Evolutionary conservation across 192 early-diverging fungal genomes (phyloP).

Genomic region (Gigaspora rosea): DNA sequence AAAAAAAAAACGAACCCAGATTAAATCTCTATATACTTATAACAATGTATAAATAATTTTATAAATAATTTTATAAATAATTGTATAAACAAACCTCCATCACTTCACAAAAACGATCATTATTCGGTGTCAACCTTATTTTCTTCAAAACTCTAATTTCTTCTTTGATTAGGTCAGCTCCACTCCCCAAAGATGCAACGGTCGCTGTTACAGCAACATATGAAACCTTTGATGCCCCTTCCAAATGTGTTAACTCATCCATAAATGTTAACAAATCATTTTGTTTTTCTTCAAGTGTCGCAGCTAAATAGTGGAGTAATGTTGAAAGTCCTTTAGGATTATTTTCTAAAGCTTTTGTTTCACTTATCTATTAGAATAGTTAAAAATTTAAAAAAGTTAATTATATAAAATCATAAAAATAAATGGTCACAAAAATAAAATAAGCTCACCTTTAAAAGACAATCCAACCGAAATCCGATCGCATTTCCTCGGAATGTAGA

Average conservation of each 20-base stretch:
- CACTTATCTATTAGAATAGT: constrained; percentile 46
- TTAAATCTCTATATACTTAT: no score
- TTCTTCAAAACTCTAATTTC: constrained; percentile 43
- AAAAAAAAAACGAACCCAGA: background rate
- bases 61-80: background rate
- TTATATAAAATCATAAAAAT: background rate
- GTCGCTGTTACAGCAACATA: constrained; percentile 50
- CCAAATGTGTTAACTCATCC: constrained; percentile 56
- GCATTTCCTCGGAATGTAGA: constrained; percentile 61
- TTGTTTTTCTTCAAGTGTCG: constrained; percentile 45
- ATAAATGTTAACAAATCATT: constrained; percentile 48
- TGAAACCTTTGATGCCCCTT: constrained; percentile 54
- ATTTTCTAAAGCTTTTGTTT: constrained; percentile 54
- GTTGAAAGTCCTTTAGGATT: constrained; percentile 47
- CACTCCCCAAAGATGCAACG: constrained; percentile 47
- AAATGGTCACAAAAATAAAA: background rate
- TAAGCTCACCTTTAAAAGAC: constrained; percentile 51
- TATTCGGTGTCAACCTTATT: constrained; percentile 41
- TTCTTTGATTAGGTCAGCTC: constrained; percentile 47
- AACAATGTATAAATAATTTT: background rate
- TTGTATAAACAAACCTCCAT: constrained; percentile 52
- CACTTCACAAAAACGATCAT: constrained; percentile 49
- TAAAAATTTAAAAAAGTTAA: background rate
- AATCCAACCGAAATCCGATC: constrained; percentile 56
- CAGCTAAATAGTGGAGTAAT: constrained; percentile 56